Evolutionary conservation across 2,329 filamentous ascomycete species (phyloP).

Genomic region (Trichoderma semiorbis): DNA sequence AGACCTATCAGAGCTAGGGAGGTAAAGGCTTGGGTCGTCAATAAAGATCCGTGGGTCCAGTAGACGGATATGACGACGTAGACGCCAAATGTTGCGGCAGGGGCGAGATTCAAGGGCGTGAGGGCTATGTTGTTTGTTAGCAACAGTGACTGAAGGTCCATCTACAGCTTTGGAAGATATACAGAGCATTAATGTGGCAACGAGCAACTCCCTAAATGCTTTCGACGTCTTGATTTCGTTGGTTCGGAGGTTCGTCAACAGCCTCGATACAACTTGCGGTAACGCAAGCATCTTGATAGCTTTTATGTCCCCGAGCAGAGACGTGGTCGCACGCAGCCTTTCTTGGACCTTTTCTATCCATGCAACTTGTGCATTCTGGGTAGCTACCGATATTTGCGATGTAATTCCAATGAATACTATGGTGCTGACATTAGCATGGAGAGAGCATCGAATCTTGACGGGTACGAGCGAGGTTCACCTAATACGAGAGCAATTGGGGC

Average conservation of each 20-base stretch:
- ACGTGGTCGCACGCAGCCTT: conserved; percentile 39
- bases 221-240: conserved; percentile 31
- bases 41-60: conserved; percentile 24
- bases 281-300: conserved; percentile 44
- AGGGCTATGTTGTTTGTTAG: conserved; percentile 21
- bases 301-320: conserved; percentile 43
- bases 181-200: conserved; percentile 24
- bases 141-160: neutral
- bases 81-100: conserved; percentile 26
- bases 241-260: conserved; percentile 27
- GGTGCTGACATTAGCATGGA: neutral
- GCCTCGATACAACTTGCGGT: conserved; percentile 23
- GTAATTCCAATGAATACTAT: conserved; percentile 24
- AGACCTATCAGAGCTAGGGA: conserved; percentile 24
- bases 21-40: conserved; percentile 24
- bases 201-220: conserved; percentile 27
- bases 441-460: neutral
- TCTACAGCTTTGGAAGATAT: neutral
- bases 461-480: neutral
- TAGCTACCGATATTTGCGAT: conserved; percentile 18
- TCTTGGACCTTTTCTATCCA: conserved; percentile 45
- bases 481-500: conserved; percentile 26
- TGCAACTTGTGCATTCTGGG: conserved; percentile 27
- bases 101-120: conserved; percentile 23
- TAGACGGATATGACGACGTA: conserved; percentile 27